Evolutionary conservation across 768 basidiomycete species (phyloP), one percentile per base, ranked within the genome.

Genomic region (Pulveroboletus sp.): DNA sequence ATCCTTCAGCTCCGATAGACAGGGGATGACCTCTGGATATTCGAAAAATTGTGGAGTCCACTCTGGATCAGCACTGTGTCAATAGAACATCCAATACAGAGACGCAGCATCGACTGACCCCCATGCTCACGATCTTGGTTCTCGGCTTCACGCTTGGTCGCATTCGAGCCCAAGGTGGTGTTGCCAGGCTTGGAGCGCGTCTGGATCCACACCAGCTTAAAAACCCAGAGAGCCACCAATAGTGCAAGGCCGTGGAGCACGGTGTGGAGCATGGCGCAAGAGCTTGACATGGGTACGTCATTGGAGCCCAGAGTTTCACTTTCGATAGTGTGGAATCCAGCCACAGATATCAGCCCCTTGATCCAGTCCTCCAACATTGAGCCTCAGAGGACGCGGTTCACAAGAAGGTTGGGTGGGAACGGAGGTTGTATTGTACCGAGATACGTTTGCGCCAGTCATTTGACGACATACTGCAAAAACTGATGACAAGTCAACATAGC

Each of bases 1-100:
- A 20, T 78, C 69, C 19, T 60, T 63, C 47, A 80, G 66, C 29
- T 71, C 64, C 13, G 50, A 47, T 6, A 60, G 46, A 51, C 70
- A 71, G 4, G 80, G 68, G 9, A 71, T 67, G 27, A 85, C 68
- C 9, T 62, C 43, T 2, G 84, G 83, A 56, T 80, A 85, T 12
- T 60, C 55, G 57, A 84, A 85, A 25, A 57, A 35, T 12, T 73
- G 71, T 5, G 79, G 76, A 2, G 57, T 69, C 82, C 82, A 84
- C 57, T 74, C 83, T 84, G 45, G 16, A 47, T 35, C 5, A 31
- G 9, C 4, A 31, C 4, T 5, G 2, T n/a, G 39, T 58, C 41
- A 52, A 45, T 23, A 43, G 24, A 40, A 27, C 13, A 29, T 14
- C 13, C 14, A 11, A 42, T 14, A 16, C 19, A n/a, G 27, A 21